Evolutionary conservation across 2,329 filamentous ascomycete genomes (phyloP).

Genomic region (Mycosphaerella arachidis): DNA sequence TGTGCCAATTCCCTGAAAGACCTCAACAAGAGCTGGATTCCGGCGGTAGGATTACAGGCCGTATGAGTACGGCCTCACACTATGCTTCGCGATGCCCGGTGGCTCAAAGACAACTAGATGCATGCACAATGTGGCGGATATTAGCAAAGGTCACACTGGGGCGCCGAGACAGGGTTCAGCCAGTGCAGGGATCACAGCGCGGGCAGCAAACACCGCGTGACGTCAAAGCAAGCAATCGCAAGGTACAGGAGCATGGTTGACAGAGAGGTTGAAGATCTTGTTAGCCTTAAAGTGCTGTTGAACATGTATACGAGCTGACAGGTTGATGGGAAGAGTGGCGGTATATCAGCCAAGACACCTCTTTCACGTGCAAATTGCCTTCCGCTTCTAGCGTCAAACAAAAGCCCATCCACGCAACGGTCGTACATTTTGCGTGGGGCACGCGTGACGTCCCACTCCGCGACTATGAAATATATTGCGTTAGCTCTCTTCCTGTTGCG

Average conservation of each 20-base stretch:
- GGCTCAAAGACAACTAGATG: background rate
- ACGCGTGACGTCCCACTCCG: background rate
- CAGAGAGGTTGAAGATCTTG: background rate
- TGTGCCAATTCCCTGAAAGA: constrained; percentile 10
- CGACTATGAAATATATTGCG: background rate
- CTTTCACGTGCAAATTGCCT: background rate
- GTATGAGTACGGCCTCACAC: background rate
- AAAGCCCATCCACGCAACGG: background rate
- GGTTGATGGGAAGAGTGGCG: background rate
- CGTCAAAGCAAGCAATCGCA: background rate
- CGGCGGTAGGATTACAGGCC: background rate
- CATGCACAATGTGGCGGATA: background rate
- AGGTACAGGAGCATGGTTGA: background rate
- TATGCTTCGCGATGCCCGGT: too few relatives aligned
- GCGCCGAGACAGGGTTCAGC: background rate
- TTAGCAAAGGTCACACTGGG: background rate
- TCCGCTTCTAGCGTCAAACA: background rate
- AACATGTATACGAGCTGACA: background rate
- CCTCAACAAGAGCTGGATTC: background rate
- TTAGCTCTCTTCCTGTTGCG: background rate
- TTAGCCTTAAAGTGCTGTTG: background rate
- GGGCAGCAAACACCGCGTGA: background rate
- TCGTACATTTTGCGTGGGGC: background rate
- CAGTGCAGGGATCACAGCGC: background rate
- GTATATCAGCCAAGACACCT: background rate